These are phyloP conservation scores for Phlebopus sp. DNA, from an alignment of 1,284 basidiomycete species.

Conservation along the genomic window DNA sequence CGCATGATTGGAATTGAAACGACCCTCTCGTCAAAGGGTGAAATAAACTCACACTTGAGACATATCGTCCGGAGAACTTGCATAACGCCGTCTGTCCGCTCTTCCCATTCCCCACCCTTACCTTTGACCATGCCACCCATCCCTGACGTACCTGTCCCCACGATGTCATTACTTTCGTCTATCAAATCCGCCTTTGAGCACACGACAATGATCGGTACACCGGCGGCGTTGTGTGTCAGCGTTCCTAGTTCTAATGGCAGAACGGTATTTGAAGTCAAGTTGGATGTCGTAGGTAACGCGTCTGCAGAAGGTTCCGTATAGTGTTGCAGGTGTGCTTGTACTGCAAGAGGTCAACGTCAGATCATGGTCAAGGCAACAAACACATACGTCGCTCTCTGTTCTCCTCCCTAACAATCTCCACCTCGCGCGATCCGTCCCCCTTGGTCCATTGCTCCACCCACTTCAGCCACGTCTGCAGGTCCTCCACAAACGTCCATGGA, in stretches of 20 bases:
- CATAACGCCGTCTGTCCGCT: constrained; percentile 93
- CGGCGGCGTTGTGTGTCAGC: constrained; percentile 77
- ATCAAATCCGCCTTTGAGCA: constrained; percentile 92
- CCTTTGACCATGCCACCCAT: constrained; percentile 84
- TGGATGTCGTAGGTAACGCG: constrained; percentile 53
- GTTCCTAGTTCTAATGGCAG: constrained; percentile 78
- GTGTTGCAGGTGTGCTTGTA: constrained; percentile 85
- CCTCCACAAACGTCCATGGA: constrained; percentile 89
- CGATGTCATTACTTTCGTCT: constrained; percentile 73
- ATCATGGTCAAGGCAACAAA: constrained; percentile 4
- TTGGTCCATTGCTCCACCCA: constrained; percentile 84
- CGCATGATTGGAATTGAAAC: constrained; percentile 1
- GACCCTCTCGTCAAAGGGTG: not conserved
- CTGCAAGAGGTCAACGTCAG: constrained; percentile 40
- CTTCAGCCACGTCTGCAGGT: constrained; percentile 81
- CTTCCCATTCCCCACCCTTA: constrained; percentile 90
- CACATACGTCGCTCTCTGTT: constrained; percentile 78
- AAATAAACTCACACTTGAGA: constrained; percentile 76
- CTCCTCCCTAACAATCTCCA: constrained; percentile 73
- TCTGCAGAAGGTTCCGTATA: constrained; percentile 81
- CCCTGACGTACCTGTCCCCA: constrained; percentile 59
- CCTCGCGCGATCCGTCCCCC: constrained; percentile 61
- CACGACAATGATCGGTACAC: constrained; percentile 86
- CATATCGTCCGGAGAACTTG: constrained; percentile 91
- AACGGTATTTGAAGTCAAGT: constrained; percentile 56